phyloP scores from a whole-genome alignment of 1,139 yeast species.

The Hyphopichia khmerensis region DNA sequence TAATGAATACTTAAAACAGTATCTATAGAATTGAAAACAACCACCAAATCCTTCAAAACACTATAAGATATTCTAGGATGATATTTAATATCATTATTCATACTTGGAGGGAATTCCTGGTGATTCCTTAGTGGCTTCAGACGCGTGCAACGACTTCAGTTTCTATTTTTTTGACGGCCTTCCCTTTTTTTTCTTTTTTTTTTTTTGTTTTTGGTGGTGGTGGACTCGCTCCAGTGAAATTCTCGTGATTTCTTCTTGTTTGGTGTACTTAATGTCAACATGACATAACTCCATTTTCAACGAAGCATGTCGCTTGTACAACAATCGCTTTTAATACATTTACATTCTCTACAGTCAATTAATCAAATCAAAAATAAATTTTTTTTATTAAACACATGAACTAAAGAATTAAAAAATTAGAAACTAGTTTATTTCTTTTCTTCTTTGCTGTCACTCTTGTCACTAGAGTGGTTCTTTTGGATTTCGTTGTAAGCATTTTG shows the following conservation, averaged over 20 bases:
- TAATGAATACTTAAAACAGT: constrained; percentile 23
- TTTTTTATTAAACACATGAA: neutral
- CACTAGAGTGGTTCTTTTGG: constrained; percentile 12
- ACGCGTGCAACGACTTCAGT: no score
- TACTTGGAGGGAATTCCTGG: no score
- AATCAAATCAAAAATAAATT: neutral
- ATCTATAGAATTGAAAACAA: constrained; percentile 22
- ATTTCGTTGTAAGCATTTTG: constrained; percentile 30
- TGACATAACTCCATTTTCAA: no score
- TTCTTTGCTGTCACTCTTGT: constrained; percentile 7
- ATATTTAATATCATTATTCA: neutral
- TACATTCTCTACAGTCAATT: neutral
- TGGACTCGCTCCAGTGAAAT: no score
- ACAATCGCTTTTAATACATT: no score
- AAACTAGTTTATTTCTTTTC: constrained; percentile 1
- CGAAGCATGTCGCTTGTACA: no score
- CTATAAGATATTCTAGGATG: constrained; percentile 1
- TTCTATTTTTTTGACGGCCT: no score
- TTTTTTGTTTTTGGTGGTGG: no score
- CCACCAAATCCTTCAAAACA: neutral
- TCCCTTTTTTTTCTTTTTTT: no score
- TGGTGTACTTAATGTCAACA: no score
- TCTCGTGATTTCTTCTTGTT: no score
- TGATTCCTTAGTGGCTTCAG: no score
- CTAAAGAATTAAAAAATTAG: neutral